Percentiles rank a stretch among this genome's conserved stretches.
Conservation (phyloP, 805 yeast species). For the Hyphopichia homilentoma region DNA sequence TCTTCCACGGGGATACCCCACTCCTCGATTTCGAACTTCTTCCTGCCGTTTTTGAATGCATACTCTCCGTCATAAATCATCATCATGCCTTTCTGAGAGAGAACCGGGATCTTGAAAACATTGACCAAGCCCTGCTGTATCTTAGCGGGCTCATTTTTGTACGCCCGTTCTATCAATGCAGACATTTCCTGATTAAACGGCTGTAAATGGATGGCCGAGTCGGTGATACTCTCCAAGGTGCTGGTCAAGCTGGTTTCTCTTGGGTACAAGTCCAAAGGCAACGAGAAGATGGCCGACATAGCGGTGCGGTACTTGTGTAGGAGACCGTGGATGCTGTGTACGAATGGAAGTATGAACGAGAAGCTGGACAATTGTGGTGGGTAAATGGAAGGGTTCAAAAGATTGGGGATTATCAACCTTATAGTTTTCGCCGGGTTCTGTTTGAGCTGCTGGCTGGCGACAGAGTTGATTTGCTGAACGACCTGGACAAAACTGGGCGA, state of each 20-base stretch:
- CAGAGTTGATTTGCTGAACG: conserved; percentile 40
- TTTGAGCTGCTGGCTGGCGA: conserved; percentile 30
- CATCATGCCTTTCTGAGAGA: conserved; percentile 81
- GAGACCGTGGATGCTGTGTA: conserved; percentile 56
- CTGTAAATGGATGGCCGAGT: conserved; percentile 67
- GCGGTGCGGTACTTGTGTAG: conserved; percentile 43
- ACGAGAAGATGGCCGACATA: conserved; percentile 49
- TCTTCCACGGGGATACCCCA: conserved; percentile 99
- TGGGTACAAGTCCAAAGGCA: conserved; percentile 66
- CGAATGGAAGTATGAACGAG: conserved; percentile 51
- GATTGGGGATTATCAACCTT: conserved; percentile 70
- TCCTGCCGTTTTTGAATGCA: conserved; percentile 81
- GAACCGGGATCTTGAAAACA: conserved; percentile 63
- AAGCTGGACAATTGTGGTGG: conserved; percentile 47
- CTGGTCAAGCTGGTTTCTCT: conserved; percentile 46
- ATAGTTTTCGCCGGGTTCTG: conserved; percentile 47
- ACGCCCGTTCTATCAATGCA: conserved; percentile 62
- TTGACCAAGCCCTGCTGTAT: conserved; percentile 86
- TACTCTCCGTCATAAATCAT: conserved; percentile 67
- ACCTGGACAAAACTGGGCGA: conserved; percentile 15
- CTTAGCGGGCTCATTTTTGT: conserved; percentile 67
- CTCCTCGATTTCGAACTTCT: conserved; percentile 80
- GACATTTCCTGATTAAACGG: conserved; percentile 78
- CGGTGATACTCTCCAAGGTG: conserved; percentile 55
- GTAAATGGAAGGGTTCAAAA: conserved; percentile 76